Evolutionary conservation across 2,329 filamentous ascomycete genomes (phyloP).

Genomic region (Chrysosporium queenslandicum): DNA sequence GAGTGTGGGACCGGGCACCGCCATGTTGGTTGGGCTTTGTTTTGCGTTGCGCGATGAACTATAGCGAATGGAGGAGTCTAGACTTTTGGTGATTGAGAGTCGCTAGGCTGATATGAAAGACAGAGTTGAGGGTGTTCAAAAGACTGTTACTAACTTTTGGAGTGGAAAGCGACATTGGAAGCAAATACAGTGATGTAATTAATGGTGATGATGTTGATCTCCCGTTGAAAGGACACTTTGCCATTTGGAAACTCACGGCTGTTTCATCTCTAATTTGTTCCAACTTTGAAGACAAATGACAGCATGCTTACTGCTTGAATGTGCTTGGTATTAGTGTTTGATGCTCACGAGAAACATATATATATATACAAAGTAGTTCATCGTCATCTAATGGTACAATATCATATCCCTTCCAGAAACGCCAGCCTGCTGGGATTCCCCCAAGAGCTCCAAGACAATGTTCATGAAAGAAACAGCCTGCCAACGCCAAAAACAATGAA

Average conservation of each 20-base stretch:
- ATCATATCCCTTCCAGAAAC: neutral
- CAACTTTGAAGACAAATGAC: neutral
- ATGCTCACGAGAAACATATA: too few species aligned
- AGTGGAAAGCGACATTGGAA: too few species aligned
- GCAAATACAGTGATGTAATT: too few species aligned
- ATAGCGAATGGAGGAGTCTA: too few species aligned
- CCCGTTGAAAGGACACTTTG: neutral
- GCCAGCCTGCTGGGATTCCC: neutral
- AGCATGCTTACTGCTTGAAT: neutral
- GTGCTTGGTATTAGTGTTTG: neutral
- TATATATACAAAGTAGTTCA: neutral
- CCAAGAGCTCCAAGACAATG: neutral
- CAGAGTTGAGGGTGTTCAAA: too few species aligned
- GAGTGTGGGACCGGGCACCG: conserved; percentile 26
- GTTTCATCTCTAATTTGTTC: neutral
- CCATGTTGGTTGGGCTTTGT: conserved; percentile 4
- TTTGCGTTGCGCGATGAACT: too few species aligned
- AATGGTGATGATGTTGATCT: neutral
- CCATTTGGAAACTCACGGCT: neutral
- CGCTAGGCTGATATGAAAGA: too few species aligned
- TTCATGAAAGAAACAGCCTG: neutral
- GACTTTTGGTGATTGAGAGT: too few species aligned
- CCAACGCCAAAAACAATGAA: neutral
- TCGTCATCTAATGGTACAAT: neutral
- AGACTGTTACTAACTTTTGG: too few species aligned